These are phyloP conservation scores for Guyanaporus albipodus DNA, from an alignment of 768 basidiomycete genomes.

Conservation along the genomic window DNA sequence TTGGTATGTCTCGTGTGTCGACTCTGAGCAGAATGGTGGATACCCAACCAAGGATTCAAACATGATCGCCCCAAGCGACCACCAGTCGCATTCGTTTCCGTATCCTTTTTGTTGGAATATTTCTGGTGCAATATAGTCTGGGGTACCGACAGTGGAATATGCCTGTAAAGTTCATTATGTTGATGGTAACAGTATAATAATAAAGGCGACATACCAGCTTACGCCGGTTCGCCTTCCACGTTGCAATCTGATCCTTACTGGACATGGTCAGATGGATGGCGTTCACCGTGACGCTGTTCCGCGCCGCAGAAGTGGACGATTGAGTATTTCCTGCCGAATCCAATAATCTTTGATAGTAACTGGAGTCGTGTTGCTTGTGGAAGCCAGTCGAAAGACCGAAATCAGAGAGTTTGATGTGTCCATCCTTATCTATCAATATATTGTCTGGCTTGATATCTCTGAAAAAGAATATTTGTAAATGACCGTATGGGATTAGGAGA, in stretches of 20 bases:
- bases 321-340: constrained; percentile 54
- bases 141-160: constrained; percentile 96
- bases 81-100: constrained; percentile 98
- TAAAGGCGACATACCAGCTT: constrained; percentile 66
- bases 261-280: constrained; percentile 96
- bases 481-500: background rate
- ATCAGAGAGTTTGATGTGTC: constrained; percentile 97
- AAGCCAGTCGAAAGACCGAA: constrained; percentile 99
- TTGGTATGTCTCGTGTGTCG: constrained; percentile 95
- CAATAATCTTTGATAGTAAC: constrained; percentile 87
- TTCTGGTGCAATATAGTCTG: constrained; percentile 95
- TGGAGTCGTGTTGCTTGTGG: constrained; percentile 95
- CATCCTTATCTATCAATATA: constrained; percentile 85
- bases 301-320: constrained; percentile 43
- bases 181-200: background rate
- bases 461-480: constrained; percentile 3
- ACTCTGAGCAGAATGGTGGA: constrained; percentile 94
- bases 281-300: constrained; percentile 97
- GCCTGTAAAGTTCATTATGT: constrained; percentile 47
- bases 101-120: constrained; percentile 98
- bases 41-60: constrained; percentile 98
- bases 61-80: constrained; percentile 98
- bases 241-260: constrained; percentile 89
- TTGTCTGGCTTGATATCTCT: constrained; percentile 99
- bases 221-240: constrained; percentile 97